Evolutionary conservation across 768 basidiomycete genomes (phyloP).

Genomic region (Omphalotus guepiniiformis): DNA sequence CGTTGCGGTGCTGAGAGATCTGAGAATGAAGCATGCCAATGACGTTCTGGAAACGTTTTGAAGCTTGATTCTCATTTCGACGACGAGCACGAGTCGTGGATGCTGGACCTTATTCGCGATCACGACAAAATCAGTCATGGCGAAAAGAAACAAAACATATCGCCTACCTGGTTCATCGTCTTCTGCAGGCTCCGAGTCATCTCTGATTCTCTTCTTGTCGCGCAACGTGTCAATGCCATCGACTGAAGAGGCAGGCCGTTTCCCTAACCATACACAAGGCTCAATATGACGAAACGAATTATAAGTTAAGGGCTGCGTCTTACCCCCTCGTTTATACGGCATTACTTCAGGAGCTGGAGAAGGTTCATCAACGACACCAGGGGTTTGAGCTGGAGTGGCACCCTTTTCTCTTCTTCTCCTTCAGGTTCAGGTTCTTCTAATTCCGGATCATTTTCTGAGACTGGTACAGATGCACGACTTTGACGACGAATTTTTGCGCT

Average conservation of each 20-base stretch:
- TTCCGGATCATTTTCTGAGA: neutral
- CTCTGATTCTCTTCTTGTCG: slow-evolving; percentile 55
- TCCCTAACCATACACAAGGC: too few species aligned
- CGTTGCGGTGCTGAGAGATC: slow-evolving; percentile 82
- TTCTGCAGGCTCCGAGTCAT: slow-evolving; percentile 63
- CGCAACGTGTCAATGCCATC: slow-evolving; percentile 45
- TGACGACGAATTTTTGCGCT: slow-evolving; percentile 3
- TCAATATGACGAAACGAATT: too few species aligned
- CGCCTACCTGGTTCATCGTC: slow-evolving; percentile 60
- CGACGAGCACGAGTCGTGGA: slow-evolving; percentile 31
- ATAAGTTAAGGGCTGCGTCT: neutral
- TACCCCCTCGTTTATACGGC: slow-evolving; percentile 1
- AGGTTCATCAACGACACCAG: neutral
- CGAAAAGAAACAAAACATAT: neutral
- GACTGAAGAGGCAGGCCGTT: slow-evolving; percentile 59
- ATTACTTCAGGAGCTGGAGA: slow-evolving; percentile 5
- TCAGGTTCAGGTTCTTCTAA: neutral
- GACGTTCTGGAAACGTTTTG: slow-evolving; percentile 76
- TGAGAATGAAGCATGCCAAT: slow-evolving; percentile 78
- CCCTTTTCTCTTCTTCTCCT: neutral
- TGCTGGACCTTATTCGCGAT: slow-evolving; percentile 26
- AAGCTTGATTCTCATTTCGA: slow-evolving; percentile 45
- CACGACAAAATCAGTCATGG: slow-evolving; percentile 9
- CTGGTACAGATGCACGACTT: neutral
- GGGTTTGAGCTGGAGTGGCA: slow-evolving; percentile 3